phyloP scores from a whole-genome alignment of 2,329 filamentous ascomycete species.

The Elsinoe batatas region DNA sequence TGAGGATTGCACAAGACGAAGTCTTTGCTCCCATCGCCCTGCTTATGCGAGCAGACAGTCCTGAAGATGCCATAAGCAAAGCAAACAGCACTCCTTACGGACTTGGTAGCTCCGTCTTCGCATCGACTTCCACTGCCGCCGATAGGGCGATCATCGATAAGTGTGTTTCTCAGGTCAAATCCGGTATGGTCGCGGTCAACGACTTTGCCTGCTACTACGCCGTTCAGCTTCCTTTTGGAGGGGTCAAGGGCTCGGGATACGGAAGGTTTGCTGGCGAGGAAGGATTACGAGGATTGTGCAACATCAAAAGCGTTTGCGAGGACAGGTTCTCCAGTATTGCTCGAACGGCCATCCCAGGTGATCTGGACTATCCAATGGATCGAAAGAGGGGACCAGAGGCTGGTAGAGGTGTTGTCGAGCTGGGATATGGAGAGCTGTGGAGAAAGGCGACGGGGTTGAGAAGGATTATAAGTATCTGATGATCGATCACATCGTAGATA shows the following conservation, averaged over 20 bases:
- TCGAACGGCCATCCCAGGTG: slow-evolving; percentile 68
- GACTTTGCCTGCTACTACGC: slow-evolving; percentile 93
- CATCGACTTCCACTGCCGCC: slow-evolving; percentile 34
- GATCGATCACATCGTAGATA: too few species aligned
- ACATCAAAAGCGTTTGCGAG: slow-evolving; percentile 74
- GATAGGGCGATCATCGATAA: slow-evolving; percentile 51
- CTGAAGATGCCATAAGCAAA: slow-evolving; percentile 59
- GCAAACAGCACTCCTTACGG: slow-evolving; percentile 80
- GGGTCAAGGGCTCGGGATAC: slow-evolving; percentile 77
- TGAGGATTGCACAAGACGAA: slow-evolving; percentile 83
- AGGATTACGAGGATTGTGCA: slow-evolving; percentile 74
- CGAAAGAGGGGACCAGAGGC: slow-evolving; percentile 30
- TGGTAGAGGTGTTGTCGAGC: slow-evolving; percentile 37
- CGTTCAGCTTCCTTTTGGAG: slow-evolving; percentile 89
- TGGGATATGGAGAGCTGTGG: slow-evolving; percentile 38
- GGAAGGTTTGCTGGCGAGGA: slow-evolving; percentile 88
- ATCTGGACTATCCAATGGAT: slow-evolving; percentile 70
- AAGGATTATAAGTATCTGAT: slow-evolving; percentile 24
- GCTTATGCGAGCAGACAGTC: slow-evolving; percentile 62
- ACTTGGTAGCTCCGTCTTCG: slow-evolving; percentile 83
- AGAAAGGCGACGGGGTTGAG: slow-evolving; percentile 33
- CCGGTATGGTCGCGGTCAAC: slow-evolving; percentile 90
- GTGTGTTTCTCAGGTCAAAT: slow-evolving; percentile 59
- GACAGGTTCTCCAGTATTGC: slow-evolving; percentile 53
- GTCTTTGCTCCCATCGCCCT: slow-evolving; percentile 89